Evolutionary conservation across 345 rosid genomes (phyloP), one percentile per base, ranked within the genome.

Genomic region (Gossypium mustelinum): DNA sequence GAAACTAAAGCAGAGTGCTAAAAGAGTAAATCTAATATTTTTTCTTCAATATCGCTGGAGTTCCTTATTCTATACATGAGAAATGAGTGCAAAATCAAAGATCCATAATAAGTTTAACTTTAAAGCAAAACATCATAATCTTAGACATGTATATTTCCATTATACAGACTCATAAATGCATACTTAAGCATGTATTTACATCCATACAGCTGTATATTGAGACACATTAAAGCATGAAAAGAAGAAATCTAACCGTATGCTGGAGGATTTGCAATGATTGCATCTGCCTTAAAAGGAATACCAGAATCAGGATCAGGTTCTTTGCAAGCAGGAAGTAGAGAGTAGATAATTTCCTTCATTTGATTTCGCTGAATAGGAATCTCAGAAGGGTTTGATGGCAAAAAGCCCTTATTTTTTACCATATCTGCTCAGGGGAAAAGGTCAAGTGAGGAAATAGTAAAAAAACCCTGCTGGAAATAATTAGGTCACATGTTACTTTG

Each of bases 381-480:
- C 83, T 93, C 98, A 1, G 98, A 96, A 75, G 99, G 99, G 51
- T 94, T 94, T 29, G 99, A 90, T 44, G 99, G 99, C 86, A 96
- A 81, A 84, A 96, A 96, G 14, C 98, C 99, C 80, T 96, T 93
- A 82, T 93, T 96, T 84, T 96, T 96, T 50, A 96, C 99, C 99
- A 96, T 96, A 83, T 96, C 99, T 93, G 97, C 75, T 68, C 77
- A 75, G 75, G 72, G 59, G 43, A 70, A 80, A 82, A 70, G 64
- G 80, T 41, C 18, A 63, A 52, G 43, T 7, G 9, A 66, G 63
- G n/a, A 18, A 75, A 66, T 75, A 3, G 54, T 34, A 50, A 52
- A 43, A 9, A 64, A 41, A 34, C 47, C 45, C 44, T 17, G 22
- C n/a, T 16, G 29, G 64, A 65, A 74, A 65, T 64, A 56, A 25